Evolutionary conservation across 2,329 filamentous ascomycete genomes (phyloP), one percentile per base, ranked within the genome.

Genomic region (Ophiostoma fasciatum): DNA sequence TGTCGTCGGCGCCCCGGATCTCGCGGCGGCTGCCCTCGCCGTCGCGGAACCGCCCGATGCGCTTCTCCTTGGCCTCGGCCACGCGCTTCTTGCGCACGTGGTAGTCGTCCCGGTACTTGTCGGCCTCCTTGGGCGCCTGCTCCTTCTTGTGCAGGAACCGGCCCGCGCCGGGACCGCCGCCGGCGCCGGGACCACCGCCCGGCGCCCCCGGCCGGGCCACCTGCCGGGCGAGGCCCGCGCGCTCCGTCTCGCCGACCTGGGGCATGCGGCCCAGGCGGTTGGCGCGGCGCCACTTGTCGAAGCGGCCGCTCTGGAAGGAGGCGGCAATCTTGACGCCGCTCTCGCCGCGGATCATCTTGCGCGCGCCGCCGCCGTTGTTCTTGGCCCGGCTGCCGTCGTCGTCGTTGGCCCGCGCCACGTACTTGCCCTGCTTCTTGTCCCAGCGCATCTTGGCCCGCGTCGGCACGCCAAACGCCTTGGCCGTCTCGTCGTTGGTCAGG

Each of bases 341-440:
- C 61, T 98, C 90, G 49, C 90, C 87, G 43, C 74, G 71, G 38
- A 94, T 78, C 62, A 94, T 78, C 41, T 61, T 55, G 28, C 68
- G 68, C 57, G 23, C 20, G 7, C 41, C 41, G 38, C 58, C 56
- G 32, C 71, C 70, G 14, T 12, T 28, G 14, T 12, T 28, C 19
- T 33, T 21, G 1, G 25, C 20, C 51, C 77, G 78, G 48, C 65
- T 92, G 27, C 90, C 90, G 60, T 98, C 92, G 48, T 93, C 82
- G 60, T 98, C 90, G 64, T 98, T 96, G 48, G 76, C 76, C 25
- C 82, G 74, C 11, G 82, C 68, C 25, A 98, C 88, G 61, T 96
- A 98, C 60, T 94, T 96, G 61, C 82, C 92, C 51, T 76, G 74
- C 58, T 94, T 93, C 64, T 92, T 88, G 63, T 98, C 90, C 90